A percentile compares a stretch with the other conserved stretches of the same genome.
Evolutionary conservation across 2,329 filamentous ascomycete genomes (phyloP).

Genomic region (Fusarium sarcochroum): DNA sequence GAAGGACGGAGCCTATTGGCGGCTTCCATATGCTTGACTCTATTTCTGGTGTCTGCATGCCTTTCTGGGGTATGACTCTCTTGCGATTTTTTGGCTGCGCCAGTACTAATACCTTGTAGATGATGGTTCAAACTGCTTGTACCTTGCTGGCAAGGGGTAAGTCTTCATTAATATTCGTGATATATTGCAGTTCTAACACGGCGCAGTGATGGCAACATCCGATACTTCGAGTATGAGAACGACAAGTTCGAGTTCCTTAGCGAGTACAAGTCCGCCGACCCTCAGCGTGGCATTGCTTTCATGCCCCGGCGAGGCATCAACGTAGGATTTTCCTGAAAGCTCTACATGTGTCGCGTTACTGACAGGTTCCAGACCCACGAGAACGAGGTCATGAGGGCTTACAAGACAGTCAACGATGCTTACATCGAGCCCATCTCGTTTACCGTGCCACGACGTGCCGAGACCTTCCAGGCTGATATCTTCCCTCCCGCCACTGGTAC

Average conservation of each 20-base stretch:
- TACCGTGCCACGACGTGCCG: constrained; percentile 92
- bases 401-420: constrained; percentile 94
- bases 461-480: constrained; percentile 97
- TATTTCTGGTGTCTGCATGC: constrained; percentile 98
- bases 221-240: constrained; percentile 98
- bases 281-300: constrained; percentile 94
- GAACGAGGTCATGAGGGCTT: constrained; percentile 95
- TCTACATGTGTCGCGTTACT: constrained; percentile 34
- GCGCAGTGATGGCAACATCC: constrained; percentile 93
- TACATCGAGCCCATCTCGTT: constrained; percentile 99
- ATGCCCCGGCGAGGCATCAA: constrained; percentile 96
- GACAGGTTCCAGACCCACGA: constrained; percentile 78
- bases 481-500: constrained; percentile 87
- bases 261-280: constrained; percentile 96
- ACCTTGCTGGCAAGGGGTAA: constrained; percentile 96
- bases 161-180: constrained; percentile 51
- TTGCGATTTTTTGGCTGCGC: neutral
- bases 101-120: constrained; percentile 63
- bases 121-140: constrained; percentile 93
- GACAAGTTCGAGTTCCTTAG: constrained; percentile 98
- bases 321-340: constrained; percentile 61
- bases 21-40: constrained; percentile 93
- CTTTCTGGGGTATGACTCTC: constrained; percentile 85
- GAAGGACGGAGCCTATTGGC: constrained; percentile 86
- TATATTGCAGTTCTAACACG: constrained; percentile 26